Base-by-base conservation (phyloP, 2,329 filamentous ascomycete species). In the Cladosporium halotolerans region DNA sequence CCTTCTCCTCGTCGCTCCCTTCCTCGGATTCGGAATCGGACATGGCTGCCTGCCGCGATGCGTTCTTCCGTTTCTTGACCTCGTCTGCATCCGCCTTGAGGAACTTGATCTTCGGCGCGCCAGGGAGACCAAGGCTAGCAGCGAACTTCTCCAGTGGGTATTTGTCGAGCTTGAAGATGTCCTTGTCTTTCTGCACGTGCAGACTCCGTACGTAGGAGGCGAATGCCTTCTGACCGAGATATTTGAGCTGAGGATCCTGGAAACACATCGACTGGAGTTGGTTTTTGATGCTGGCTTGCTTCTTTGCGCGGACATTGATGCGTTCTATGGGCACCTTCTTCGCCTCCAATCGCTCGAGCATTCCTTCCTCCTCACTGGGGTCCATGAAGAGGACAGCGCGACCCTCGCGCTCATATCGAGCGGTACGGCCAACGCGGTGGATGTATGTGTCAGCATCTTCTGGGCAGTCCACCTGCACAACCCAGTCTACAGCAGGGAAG, bases 391-490 rank as follows among this genome's bases (percentile, higher is more conserved):
- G 71, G 0, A 97, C 89, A 1, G 93, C 92, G 38, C 86, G 83
- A 7, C 93, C 93, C 50, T 89, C 83, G 58, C 87, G 86, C 64
- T 96, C 86, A 69, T 95, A 97, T 18, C 92, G 82, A n/a, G 93
- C 93, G 14, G 93, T 97, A 31, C 93, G 83, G 1, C 93, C 93
- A 4, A 96, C 92, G 55, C 93, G 84, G 72, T 99, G 93, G 61
- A 99, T 97, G 65, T 99, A 99, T 0, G 93, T 99, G 65, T 97
- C 93, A 3, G 88, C 87, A 68, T 99, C 92, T 70, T 99, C 93
- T 0, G 93, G 93, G 60, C 89, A 95, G 69, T 99, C 93, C n/a
- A 89, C 80, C 68, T 99, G 93, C n/a, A 99, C 89, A 4, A 99
- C 93, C 87, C 93, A 99, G 69, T 99, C 93, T 0, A 99, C 93